Base-by-base conservation (phyloP, 2,329 filamentous ascomycete species). In the Cladosporium austrohemisphaericum region DNA sequence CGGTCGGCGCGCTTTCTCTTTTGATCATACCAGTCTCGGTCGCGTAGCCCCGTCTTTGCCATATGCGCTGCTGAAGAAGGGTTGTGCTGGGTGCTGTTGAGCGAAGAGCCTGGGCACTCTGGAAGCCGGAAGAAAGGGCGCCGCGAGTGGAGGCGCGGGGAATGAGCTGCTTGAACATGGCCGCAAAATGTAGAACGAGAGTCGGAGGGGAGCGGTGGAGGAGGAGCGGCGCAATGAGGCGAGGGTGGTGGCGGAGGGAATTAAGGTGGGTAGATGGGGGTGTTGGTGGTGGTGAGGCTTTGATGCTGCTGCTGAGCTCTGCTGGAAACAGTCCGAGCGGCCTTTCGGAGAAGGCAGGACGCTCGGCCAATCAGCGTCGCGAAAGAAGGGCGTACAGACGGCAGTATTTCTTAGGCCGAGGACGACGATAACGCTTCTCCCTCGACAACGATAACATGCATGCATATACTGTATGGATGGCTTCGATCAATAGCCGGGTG, bases 1-100 rank as follows among this genome's bases (percentile, higher is more conserved):
- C 13, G 51, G 31, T 28, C 5, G 11, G 32, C 22, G 14, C 22
- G n/a, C 29, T n/a, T 9, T 53, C 38, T 35, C 43, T 20, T 10
- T 16, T 5, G 36, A 31, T 28, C 58, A 52, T 60, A 76, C 73
- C 71, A 66, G 78, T 67, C 61, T 78, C 72, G 57, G 74, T 77
- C 41, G 79, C 78, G 64, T 76, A 79, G 55, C 73, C 74, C 69
- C 77, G 77, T 70, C 76, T 73, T 70, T 72, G 71, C 59, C 75
- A 74, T 71, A 73, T 71, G 58, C 71, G 68, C 55, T 71, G 69
- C 63, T 78, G 70, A 55, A 76, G 69, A 64, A 71, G 71, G 57
- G 78, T 66, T 60, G 65, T 67, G 57, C 60, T 62, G 50, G 65
- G 65, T 41, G 61, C 48, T 45, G 38, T 41, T 40, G 49, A 41